Base-by-base conservation (phyloP, 1,284 basidiomycete species). In the Singerocomus inundabilis region DNA sequence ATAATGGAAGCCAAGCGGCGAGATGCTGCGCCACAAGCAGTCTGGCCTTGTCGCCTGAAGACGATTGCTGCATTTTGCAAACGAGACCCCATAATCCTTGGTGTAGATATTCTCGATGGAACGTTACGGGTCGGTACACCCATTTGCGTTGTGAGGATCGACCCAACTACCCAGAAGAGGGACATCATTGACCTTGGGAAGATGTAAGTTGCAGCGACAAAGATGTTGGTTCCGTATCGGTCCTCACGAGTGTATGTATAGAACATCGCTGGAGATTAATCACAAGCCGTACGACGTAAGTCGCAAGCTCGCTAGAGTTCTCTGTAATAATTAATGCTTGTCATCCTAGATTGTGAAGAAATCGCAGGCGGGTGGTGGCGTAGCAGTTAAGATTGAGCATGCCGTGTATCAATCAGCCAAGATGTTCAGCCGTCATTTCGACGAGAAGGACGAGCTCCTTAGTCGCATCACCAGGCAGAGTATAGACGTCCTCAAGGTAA, bases 331-430 rank as follows among this genome's bases (percentile, higher is more conserved):
- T 25, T 30, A 34, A 52, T 51, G 51, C 50, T 50, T 56, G 61
- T 62, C 57, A n/a, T 52, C 49, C 54, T 67, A 94, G 78, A 77
- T 96, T 25, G 83, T 99, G 59, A 97, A 96, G 75, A 93, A 92
- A 71, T 80, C 85, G 15, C 93, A 98, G 68, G 87, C 92, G 25
- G 96, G 94, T 64, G 96, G 82, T 52, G 96, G 96, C 70, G 96
- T 98, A 16, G 97, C 97, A 0, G 92, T 99, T 66, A 98, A 98
- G 79, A 98, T 99, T 57, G 97, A 99, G 70, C 91, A 97, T 66
- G 94, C 94, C 1, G 88, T 94, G 5, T 95, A 99, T 72, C 92
- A 98, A 72, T 90, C 91, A 33, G 86, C 94, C 13, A 96, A 95
- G 74, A 91, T 93, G 81, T 97, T 89, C 64, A 93, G 93, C 7